Conservation (phyloP, 2,329 filamentous ascomycete species). For the Cladosporium sp. region DNA sequence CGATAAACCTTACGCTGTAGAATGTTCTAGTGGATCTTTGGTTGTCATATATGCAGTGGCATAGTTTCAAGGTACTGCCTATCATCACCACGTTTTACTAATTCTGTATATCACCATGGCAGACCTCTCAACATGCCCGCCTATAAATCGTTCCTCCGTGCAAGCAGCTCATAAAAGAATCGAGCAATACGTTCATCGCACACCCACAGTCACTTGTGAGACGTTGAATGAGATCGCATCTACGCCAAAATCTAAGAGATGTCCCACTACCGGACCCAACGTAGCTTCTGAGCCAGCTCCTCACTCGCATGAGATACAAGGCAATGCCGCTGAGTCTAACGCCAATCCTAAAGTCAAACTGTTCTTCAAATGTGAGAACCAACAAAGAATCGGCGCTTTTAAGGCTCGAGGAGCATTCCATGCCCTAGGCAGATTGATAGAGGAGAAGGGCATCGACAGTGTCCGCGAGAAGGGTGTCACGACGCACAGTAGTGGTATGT, state of each 20-base stretch:
- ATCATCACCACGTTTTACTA: no score
- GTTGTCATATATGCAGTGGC: not conserved
- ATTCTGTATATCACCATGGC: conserved; percentile 36
- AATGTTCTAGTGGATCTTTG: not conserved
- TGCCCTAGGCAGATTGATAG: conserved; percentile 65
- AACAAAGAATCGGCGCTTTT: conserved; percentile 84
- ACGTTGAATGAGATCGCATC: conserved; percentile 74
- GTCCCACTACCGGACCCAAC: conserved; percentile 6
- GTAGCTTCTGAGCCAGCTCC: conserved; percentile 10
- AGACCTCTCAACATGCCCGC: conserved; percentile 46
- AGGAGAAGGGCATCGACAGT: conserved; percentile 55
- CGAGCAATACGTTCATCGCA: conserved; percentile 71
- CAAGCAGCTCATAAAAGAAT: conserved; percentile 69
- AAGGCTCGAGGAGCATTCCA: conserved; percentile 90
- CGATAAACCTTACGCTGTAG: not conserved
- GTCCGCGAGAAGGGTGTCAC: conserved; percentile 64
- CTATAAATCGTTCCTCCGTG: conserved; percentile 70
- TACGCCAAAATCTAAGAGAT: conserved; percentile 51
- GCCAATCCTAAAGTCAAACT: conserved; percentile 64
- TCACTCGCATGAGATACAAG: not conserved
- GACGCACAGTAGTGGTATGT: conserved; percentile 76
- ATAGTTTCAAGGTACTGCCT: no score
- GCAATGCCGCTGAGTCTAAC: conserved; percentile 25
- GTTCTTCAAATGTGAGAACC: conserved; percentile 93
- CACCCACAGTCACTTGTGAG: conserved; percentile 74